These are phyloP conservation scores for Mortierella sp. DNA, from an alignment of 371 early-diverging fungal species.

Conservation along the genomic window DNA sequence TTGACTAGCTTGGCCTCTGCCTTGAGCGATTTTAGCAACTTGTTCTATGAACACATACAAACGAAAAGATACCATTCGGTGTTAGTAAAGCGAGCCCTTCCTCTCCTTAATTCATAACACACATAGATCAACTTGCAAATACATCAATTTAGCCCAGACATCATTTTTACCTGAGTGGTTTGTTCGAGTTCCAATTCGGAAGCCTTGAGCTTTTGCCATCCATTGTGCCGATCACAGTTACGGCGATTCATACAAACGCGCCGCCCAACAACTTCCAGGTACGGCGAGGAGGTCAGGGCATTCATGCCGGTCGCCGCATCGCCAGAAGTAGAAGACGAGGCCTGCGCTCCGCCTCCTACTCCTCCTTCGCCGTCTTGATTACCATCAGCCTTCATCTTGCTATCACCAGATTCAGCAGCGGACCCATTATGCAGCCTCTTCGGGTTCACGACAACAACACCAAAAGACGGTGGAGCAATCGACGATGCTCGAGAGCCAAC, in stretches of 20 bases:
- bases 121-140: not conserved
- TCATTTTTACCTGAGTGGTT: conserved; percentile 32
- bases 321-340: not conserved
- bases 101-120: not conserved
- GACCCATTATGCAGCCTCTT: not conserved
- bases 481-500: conserved; percentile 49
- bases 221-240: conserved; percentile 63
- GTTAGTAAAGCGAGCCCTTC: not conserved
- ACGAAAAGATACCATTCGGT: not conserved
- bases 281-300: not conserved
- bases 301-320: not conserved
- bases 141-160: not conserved
- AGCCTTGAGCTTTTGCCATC: conserved; percentile 67
- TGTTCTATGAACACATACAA: conserved; percentile 27
- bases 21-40: conserved; percentile 46
- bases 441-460: conserved; percentile 33
- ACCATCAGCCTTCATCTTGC: conserved; percentile 4
- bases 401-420: not conserved
- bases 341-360: not conserved
- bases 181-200: conserved; percentile 71
- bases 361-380: not conserved
- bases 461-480: conserved; percentile 41
- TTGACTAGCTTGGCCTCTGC: conserved; percentile 48
- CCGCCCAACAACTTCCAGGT: conserved; percentile 29
- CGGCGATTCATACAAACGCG: conserved; percentile 50